These are phyloP conservation scores for Neurospora sp. DNA, from an alignment of 495 filamentous ascomycete genomes.

Conservation along the genomic window DNA sequence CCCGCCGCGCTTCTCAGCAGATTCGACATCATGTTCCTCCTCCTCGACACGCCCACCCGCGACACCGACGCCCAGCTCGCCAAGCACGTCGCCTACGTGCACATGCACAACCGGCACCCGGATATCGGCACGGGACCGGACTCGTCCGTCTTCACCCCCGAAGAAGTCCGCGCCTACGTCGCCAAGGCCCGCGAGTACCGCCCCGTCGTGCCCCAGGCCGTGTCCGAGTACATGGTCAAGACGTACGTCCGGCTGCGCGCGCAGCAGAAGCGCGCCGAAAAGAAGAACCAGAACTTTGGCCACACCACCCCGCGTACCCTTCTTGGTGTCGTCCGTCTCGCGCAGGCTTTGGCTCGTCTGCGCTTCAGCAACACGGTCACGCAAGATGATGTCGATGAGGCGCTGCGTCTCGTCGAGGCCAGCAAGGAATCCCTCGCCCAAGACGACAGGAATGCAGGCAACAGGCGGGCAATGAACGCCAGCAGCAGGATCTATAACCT, in stretches of 20 bases:
- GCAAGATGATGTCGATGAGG: conserved; percentile 91
- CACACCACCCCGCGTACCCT: conserved; percentile 90
- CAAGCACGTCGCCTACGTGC: conserved; percentile 89
- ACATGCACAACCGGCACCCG: conserved; percentile 93
- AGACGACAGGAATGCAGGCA: conserved; percentile 44
- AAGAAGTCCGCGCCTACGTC: conserved; percentile 91
- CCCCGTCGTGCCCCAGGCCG: conserved; percentile 67
- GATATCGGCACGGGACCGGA: conserved; percentile 45
- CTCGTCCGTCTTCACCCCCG: conserved; percentile 65
- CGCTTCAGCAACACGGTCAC: conserved; percentile 76
- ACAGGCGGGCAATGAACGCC: conserved; percentile 61
- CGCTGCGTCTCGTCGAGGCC: conserved; percentile 78
- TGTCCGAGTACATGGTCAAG: conserved; percentile 92
- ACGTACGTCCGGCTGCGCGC: conserved; percentile 90
- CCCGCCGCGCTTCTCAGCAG: no score
- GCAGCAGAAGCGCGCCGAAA: conserved; percentile 80
- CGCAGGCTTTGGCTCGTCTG: conserved; percentile 90
- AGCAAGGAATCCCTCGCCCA: conserved; percentile 78
- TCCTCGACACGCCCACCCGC: conserved; percentile 82
- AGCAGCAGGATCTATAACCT: conserved; percentile 90
- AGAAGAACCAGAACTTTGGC: conserved; percentile 76
- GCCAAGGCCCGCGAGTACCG: conserved; percentile 84
- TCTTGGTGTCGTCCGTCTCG: conserved; percentile 81
- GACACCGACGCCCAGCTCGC: conserved; percentile 91
- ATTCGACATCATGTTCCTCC: conserved; percentile 93